These are phyloP conservation scores for Tulasnella calospora DNA, from an alignment of 768 basidiomycete species.

Conservation along the genomic window DNA sequence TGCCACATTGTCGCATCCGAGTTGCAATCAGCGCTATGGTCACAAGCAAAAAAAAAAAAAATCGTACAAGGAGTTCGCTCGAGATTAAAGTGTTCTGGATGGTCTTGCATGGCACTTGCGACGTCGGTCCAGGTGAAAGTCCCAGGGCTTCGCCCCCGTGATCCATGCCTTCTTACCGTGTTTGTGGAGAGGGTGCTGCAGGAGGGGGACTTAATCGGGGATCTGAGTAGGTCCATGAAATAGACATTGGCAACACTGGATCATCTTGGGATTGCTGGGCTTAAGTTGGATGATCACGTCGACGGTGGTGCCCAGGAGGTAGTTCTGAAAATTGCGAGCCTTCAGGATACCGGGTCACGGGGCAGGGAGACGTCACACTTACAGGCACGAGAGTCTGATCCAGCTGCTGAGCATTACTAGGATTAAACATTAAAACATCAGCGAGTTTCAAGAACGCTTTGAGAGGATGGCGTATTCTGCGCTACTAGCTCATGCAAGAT, in stretches of 20 bases:
- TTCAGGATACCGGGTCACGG: neutral
- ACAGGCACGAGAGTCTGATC: neutral
- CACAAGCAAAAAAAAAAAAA: neutral
- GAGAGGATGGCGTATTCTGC: neutral
- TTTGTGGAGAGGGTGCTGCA: constrained; percentile 21
- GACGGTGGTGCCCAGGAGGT: neutral
- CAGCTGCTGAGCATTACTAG: neutral
- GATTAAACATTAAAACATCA: constrained; percentile 4
- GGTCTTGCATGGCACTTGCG: neutral
- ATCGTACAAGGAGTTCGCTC: constrained; percentile 2
- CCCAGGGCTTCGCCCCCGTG: neutral
- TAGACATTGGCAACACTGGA: neutral
- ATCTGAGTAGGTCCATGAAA: neutral
- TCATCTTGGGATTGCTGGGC: neutral
- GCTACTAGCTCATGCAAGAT: neutral
- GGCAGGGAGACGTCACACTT: neutral
- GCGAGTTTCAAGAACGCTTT: constrained; percentile 8
- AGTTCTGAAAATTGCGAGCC: neutral
- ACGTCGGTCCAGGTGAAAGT: neutral
- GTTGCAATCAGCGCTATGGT: neutral
- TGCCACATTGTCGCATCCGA: neutral
- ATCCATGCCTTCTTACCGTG: constrained; percentile 19
- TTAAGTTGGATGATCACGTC: neutral
- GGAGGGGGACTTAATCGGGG: neutral
- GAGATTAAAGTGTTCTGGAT: neutral